Evolutionary conservation across 805 yeast genomes (phyloP), one percentile per base, ranked within the genome.

Genomic region (Barnettozyma californica): DNA sequence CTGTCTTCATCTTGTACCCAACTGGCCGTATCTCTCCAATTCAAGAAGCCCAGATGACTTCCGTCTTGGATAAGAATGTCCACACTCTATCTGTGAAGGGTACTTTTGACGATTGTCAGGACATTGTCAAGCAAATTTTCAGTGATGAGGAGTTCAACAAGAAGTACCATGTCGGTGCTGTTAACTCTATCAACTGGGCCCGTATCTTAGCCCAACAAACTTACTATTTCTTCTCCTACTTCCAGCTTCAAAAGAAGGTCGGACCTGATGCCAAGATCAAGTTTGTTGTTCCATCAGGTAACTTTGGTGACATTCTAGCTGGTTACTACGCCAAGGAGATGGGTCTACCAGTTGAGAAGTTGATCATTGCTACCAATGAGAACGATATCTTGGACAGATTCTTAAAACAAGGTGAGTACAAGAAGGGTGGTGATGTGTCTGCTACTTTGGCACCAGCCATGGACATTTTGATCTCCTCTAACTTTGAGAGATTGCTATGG

Each of bases 141-240:
- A 94, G 92, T 52, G 99, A 94, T 67, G 71, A 66, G 46, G 89
- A 84, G 54, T 94, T 94, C 76, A 94, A 94, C 70, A 78, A 76
- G 55, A 84, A 82, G 66, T 87, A 91, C 71, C 97, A 91, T 63
- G 85, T 94, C 50, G 99, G 98, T 59, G 99, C 99, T 16, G 96
- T 94, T 53, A 94, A 94, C 73, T 91, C 98, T 43, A 94, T 94
- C 68, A 94, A 94, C 76, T 94, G 99, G 99, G 98, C 99, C 9
- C 83, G 99, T 71, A 94, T 94, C 58, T 77, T 94, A 60, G 97
- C 99, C 38, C 99, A 94, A 73, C 92, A 90, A 66, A 91, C 99
- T 20, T 94, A 94, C 72, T 94, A 94, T 73, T 94, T 91, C 76
- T 82, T 87, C 68, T 81, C 98, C 5, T 94, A 83, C 74, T 91